Evolutionary conservation across 306 rosid species (phyloP), one percentile per base, ranked within the genome.

Genomic region (Comarum palustre): DNA sequence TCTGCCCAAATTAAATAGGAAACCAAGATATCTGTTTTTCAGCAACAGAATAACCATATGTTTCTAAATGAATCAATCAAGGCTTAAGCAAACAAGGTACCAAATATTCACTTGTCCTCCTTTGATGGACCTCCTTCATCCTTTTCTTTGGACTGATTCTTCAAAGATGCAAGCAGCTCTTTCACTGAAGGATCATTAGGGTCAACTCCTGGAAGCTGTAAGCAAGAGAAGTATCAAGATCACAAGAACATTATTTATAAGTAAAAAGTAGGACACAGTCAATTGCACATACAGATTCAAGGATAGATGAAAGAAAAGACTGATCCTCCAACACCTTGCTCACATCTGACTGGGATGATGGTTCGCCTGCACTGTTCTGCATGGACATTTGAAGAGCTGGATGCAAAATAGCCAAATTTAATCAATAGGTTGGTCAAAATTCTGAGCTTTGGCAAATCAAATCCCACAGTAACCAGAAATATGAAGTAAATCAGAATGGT

Each of bases 191-290:
- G 86, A 73, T 79, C 84, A 69, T 83, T 73, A 34, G 86, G 81
- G 54, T 83, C 84, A 76, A 79, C 86, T 51, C 84, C 84, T 7
- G 81, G 86, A 79, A 79, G 84, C 86, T 79, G 79, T 3, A n/a
- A 59, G 60, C 25, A 31, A 52, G 48, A 68, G 41, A 47, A 51
- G 22, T 5, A 57, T 79, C 66, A 82, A 63, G 38, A 58, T 9
- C 41, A 45, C 15, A 32, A 46, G 36, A 72, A 17, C 39, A 36
- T 9, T 24, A 63, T 47, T 41, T 13, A 57, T 13, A 25, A 1
- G 6, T 22, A 3, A 5, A 20, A 31, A 55, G 20, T 8, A 54
- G 24, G 14, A 34, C 13, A 25, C 38, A 68, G 47, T 51, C n/a
- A 11, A 24, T 24, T 48, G 16, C 15, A 75, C 81, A 51, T 83